Evolutionary conservation across 768 basidiomycete species (phyloP), one percentile per base, ranked within the genome.

Genomic region (Agrocybe pediades): DNA sequence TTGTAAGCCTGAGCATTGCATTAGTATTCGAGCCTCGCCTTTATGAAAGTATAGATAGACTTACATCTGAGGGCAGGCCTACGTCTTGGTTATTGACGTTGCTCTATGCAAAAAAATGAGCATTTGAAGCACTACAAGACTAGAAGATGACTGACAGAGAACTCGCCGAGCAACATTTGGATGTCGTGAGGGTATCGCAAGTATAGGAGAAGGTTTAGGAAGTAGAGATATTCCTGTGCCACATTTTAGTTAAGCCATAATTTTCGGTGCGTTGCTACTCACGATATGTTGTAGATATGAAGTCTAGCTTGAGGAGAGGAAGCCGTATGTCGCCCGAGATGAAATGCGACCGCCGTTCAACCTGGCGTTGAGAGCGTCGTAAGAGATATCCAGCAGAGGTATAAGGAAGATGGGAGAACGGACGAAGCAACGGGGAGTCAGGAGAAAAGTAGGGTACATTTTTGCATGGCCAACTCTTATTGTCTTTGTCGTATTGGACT

Each of bases 1-100:
- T 85, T 85, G 68, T 78, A 86, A 42, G 73, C 65, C 87, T 90
- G 54, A 6, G 27, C 7, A 19, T 7, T 17, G 15, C 11, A 15
- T 33, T 21, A 49, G 30, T 30, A 29, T 21, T 24, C 13, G 11
- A 36, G n/a, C 11, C 33, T 11, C 33, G n/a, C 15, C 6, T 30
- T 15, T 15, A 36, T 15, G n/a, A 36, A 36, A 36, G 13, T 5
- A 36, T 4, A 36, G 13, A 5, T 36, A n/a, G 13, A 3, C 54
- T 26, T 47, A 59, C 59, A 44, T 60, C 53, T 9, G 55, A 54
- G 23, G 58, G 55, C 9, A 62, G 49, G 7, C 54, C 51, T n/a
- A 41, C 55, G 41, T 65, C 55, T 19, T 45, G 48, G 36, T 45
- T 44, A 39, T 54, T 51, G 6, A 49, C 43, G 41, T 46, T 50